Evolutionary conservation across 139 green algal genomes (phyloP).

Genomic region (Micractinium conductrix): DNA sequence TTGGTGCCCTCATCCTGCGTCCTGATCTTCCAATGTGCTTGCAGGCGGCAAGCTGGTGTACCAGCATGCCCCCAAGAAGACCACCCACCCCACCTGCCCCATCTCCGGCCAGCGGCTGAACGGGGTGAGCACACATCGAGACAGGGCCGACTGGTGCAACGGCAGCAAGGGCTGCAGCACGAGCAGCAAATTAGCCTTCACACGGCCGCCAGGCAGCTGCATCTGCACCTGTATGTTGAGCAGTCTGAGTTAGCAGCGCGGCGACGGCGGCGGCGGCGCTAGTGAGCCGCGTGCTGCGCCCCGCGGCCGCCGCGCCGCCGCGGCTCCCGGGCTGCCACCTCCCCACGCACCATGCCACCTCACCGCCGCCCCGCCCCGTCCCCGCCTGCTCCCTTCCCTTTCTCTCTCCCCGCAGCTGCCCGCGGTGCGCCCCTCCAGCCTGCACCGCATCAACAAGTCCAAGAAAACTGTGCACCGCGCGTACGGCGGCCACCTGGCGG

Average conservation of each 20-base stretch:
- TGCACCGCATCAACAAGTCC: constrained; percentile 83
- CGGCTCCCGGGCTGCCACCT: too few relatives aligned
- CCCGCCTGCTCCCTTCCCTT: neutral
- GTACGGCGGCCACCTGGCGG: constrained; percentile 93
- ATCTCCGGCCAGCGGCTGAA: constrained; percentile 82
- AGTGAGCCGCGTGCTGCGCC: too few relatives aligned
- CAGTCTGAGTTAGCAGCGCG: too few relatives aligned
- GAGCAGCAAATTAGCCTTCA: too few relatives aligned
- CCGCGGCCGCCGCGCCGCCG: too few relatives aligned
- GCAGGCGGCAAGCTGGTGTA: constrained; percentile 91
- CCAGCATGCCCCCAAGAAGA: constrained; percentile 93
- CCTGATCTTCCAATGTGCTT: neutral
- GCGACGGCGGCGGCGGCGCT: too few relatives aligned
- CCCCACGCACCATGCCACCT: too few relatives aligned
- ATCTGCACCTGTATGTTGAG: too few relatives aligned
- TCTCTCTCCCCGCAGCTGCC: constrained; percentile 57
- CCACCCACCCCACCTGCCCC: constrained; percentile 79
- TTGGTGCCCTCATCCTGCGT: neutral
- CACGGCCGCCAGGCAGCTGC: too few relatives aligned
- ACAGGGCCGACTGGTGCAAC: too few relatives aligned
- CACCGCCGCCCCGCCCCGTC: neutral
- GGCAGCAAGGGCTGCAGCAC: neutral
- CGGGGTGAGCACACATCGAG: constrained; percentile 79
- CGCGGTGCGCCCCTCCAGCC: constrained; percentile 63
- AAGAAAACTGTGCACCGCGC: constrained; percentile 95